Base-by-base conservation (phyloP, 1,284 basidiomycete species). In the Phellinidium pouzarii region DNA sequence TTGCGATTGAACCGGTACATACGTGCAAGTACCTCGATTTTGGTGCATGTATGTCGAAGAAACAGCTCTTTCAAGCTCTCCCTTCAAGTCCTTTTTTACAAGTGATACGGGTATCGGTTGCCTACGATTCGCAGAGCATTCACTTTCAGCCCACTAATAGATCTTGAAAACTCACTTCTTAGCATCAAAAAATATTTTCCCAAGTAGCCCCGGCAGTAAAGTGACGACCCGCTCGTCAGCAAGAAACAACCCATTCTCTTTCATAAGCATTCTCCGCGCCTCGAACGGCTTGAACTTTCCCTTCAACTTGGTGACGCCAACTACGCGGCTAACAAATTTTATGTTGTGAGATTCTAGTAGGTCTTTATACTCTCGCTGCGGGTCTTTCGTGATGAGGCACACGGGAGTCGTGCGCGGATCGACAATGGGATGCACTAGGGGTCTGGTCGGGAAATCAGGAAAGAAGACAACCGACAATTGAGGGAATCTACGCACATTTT, bases 301-400 rank as follows among this genome's bases (percentile, higher is more conserved):
- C 72, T 88, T 91, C 57, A 94, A 75, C 68, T 94, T 94, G 57
- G 77, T 76, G 49, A 97, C 74, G 19, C 93, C 94, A 34, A 99
- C 91, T n/a, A 99, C 93, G 23, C 94, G 78, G 37, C 81, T 83
- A 62, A 99, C 84, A 59, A 95, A 95, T 59, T 86, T 88, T 73
- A 99, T 84, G 45, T 82, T 78, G 50, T 90, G 74, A 45, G 73
- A 69, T 48, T 82, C 83, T 22, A 99, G 75, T 17, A 96, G 79
- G 66, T 96, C 91, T 70, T 98, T 98, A 78, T 96, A 98, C 66
- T 93, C 79, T 51, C 95, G 73, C 66, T 98, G 95, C 6, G 96
- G 95, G 68, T 96, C 92, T 70, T 98, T 98, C 49, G 87, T 88
- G 66, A 99, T 84, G 50, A 99, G 76, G 66, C 94, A 98, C 47